Evolutionary conservation across 2,329 filamentous ascomycete genomes (phyloP).

Genomic region (Penicillium oxalicum): DNA sequence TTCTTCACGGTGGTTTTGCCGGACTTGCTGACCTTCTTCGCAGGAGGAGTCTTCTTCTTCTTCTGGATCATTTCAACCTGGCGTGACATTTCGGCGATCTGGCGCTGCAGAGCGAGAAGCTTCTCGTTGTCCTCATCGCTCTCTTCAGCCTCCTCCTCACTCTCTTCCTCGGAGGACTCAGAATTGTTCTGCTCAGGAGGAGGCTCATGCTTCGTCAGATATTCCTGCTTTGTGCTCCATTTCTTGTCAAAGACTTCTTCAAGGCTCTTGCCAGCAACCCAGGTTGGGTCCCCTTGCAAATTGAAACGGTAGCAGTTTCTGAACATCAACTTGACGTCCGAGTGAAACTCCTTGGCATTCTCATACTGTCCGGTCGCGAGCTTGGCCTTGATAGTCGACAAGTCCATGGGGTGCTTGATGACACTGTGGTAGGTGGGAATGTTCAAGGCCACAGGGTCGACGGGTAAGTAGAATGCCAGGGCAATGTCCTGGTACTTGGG

Average conservation of each 20-base stretch:
- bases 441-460: slow-evolving; percentile 88
- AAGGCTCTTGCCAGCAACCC: slow-evolving; percentile 63
- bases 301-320: slow-evolving; percentile 93
- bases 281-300: slow-evolving; percentile 67
- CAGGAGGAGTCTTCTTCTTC: slow-evolving; percentile 53
- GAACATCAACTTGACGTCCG: slow-evolving; percentile 75
- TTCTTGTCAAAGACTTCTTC: slow-evolving; percentile 69
- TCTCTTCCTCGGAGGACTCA: slow-evolving; percentile 60
- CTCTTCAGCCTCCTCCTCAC: slow-evolving; percentile 66
- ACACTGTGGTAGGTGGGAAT: slow-evolving; percentile 90
- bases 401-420: slow-evolving; percentile 96
- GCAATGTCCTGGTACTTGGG: slow-evolving; percentile 63
- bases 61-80: slow-evolving; percentile 55
- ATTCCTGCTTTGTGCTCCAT: slow-evolving; percentile 73
- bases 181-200: slow-evolving; percentile 60
- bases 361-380: slow-evolving; percentile 72
- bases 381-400: slow-evolving; percentile 73
- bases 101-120: slow-evolving; percentile 60
- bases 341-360: slow-evolving; percentile 77
- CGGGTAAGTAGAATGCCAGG: slow-evolving; percentile 71
- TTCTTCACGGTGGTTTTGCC: slow-evolving; percentile 38
- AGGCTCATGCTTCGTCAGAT: slow-evolving; percentile 69
- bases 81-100: slow-evolving; percentile 68
- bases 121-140: slow-evolving; percentile 59
- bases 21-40: slow-evolving; percentile 42